Conservation (phyloP, 768 basidiomycete species). For the Suillus placidus region DNA sequence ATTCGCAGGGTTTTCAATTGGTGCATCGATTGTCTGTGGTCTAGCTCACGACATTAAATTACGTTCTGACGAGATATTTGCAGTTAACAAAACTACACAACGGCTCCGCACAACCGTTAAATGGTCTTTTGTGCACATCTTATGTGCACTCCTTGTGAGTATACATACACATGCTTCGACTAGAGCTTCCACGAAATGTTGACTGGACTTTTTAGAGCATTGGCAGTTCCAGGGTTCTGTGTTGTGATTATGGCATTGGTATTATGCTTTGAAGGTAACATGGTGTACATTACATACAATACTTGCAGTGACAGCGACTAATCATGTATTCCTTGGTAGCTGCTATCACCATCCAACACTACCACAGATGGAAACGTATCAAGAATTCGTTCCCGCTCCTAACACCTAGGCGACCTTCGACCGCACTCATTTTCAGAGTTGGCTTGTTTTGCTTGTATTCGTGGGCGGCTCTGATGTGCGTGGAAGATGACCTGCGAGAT, state of each 20-base stretch:
- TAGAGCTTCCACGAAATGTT: constrained; percentile 14
- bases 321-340: constrained; percentile 38
- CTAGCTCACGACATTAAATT: constrained; percentile 12
- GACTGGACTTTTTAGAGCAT: constrained; percentile 25
- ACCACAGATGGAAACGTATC: constrained; percentile 41
- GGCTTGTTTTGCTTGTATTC: constrained; percentile 49
- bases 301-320: constrained; percentile 3
- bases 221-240: constrained; percentile 49
- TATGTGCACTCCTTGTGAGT: constrained; percentile 40
- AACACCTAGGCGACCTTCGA: constrained; percentile 35
- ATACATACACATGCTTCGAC: not conserved
- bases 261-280: constrained; percentile 48
- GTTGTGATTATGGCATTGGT: constrained; percentile 42
- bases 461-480: constrained; percentile 46
- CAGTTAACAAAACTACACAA: constrained; percentile 23
- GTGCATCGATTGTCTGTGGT: constrained; percentile 42
- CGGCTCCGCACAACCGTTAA: constrained; percentile 27
- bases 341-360: constrained; percentile 46
- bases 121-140: constrained; percentile 56
- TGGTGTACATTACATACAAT: not conserved
- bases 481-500: not conserved
- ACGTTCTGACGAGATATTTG: constrained; percentile 9
- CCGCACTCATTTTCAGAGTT: constrained; percentile 42
- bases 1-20: constrained; percentile 44
- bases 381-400: constrained; percentile 46